phyloP scores from a whole-genome alignment of 139 green algal species.

The Chlorella sp. region DNA sequence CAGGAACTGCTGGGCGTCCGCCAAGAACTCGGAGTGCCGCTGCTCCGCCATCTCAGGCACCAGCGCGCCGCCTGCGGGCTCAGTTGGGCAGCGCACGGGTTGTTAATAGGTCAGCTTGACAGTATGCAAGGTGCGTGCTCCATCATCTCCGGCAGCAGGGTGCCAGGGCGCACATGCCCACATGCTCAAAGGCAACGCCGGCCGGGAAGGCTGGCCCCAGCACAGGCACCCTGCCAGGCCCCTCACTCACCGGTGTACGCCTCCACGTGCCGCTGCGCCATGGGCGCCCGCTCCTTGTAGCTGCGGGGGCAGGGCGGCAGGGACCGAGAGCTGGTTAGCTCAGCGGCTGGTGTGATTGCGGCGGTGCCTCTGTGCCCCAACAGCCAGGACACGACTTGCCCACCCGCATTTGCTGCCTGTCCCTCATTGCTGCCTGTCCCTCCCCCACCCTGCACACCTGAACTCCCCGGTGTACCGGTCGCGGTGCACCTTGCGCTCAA shows the following conservation, averaged over 20 bases:
- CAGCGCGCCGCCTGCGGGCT: background rate
- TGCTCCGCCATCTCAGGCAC: constrained; percentile 11
- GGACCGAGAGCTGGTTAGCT: no score
- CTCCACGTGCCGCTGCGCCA: constrained; percentile 20
- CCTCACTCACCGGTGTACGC: background rate
- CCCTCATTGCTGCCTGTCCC: background rate
- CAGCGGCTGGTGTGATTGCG: no score
- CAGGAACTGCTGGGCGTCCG: constrained; percentile 42
- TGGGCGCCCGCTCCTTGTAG: constrained; percentile 31
- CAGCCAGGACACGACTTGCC: background rate
- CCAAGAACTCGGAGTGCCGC: constrained; percentile 79
- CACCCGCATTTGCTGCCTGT: background rate
- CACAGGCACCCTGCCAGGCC: background rate
- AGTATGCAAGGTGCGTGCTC: no score
- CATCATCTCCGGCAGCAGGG: no score
- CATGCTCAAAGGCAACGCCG: background rate
- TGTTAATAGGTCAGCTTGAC: no score
- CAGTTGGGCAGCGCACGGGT: no score
- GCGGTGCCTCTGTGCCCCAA: background rate
- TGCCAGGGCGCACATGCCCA: no score
- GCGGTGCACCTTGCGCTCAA: constrained; percentile 88
- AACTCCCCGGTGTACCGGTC: constrained; percentile 43
- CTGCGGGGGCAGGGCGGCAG: constrained; percentile 1
- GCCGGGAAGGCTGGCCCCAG: background rate
- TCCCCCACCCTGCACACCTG: background rate